Evolutionary conservation across 1,139 yeast genomes (phyloP), one percentile per base, ranked within the genome.

Genomic region (Kodamaea ohmeri): DNA sequence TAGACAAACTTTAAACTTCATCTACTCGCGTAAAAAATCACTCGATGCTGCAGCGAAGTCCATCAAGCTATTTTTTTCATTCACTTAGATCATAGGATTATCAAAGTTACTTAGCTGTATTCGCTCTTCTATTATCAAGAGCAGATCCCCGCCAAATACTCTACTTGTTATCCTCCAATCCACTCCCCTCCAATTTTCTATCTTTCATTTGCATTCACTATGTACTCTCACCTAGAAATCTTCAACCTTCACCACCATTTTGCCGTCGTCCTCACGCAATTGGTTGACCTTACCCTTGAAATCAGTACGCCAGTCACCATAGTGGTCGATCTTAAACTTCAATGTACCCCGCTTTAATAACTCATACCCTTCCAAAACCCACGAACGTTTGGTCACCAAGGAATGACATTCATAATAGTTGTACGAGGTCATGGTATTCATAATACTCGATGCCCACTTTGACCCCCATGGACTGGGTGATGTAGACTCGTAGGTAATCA

Each of bases 251-350:
- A 71, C 58, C 11, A 71, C 53, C 4, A 65, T 46, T 48, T 65
- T 65, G 6, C 62, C 64, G 41, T 71, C 76, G n/a, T 49, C 51
- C 15, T 43, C 53, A 33, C 55, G 55, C 41, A 70, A 48, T 12
- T 45, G 43, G 15, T 52, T 55, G 24, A 67, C 53, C 32, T 51
- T 47, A 13, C 51, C 42, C 36, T 58, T 59, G 46, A 58, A 65
- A 32, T 60, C 55, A 33, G 58, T 55, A 45, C 73, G 54, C 76
- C 76, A 71, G 46, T 70, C 76, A 12, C 53, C 38, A 32, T 50
- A 55, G 13, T 50, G 52, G 43, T 65, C 69, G 28, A 69, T 50
- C 29, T 52, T 52, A 36, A 67, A 60, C 45, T 58, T 60, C 35
- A 71, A 43, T 40, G 58, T 58, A 11, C 58, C 58, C 3, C 51